phyloP scores from a whole-genome alignment of 2,329 filamentous ascomycete genomes.

The Pseudomassariella vexata region DNA sequence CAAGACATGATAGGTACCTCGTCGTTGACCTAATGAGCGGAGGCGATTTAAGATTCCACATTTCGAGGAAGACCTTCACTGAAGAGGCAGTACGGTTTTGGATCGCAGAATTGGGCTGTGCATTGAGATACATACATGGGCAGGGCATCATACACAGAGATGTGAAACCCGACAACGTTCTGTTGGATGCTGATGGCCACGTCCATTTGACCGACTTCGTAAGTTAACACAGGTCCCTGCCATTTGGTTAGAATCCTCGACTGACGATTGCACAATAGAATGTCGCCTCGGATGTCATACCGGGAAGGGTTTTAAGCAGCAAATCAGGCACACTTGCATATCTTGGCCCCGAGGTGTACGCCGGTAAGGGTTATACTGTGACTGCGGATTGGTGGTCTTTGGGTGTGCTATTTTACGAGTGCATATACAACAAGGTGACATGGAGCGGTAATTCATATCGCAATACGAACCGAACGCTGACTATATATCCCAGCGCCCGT shows the following conservation, averaged over 20 bases:
- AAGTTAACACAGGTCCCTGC: constrained; percentile 31
- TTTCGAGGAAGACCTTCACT: constrained; percentile 95
- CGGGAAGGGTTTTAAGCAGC: constrained; percentile 78
- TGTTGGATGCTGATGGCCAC: constrained; percentile 83
- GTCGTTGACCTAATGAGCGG: constrained; percentile 98
- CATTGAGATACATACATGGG: constrained; percentile 76
- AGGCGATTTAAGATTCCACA: constrained; percentile 94
- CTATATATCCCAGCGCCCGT: constrained; percentile 64
- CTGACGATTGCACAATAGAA: constrained; percentile 57
- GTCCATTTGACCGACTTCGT: constrained; percentile 98
- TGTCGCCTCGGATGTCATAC: constrained; percentile 87
- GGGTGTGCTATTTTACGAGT: constrained; percentile 97
- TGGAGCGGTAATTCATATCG: not conserved
- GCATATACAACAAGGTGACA: constrained; percentile 94
- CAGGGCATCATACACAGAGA: constrained; percentile 89
- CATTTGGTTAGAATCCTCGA: constrained; percentile 7
- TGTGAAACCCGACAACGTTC: constrained; percentile 86
- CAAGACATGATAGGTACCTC: constrained; percentile 86
- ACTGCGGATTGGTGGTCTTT: constrained; percentile 99
- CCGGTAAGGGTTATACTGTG: constrained; percentile 79
- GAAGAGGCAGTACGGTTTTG: constrained; percentile 96
- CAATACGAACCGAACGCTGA: constrained; percentile 21
- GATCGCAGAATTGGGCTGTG: constrained; percentile 92
- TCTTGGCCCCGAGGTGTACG: constrained; percentile 90
- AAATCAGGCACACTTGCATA: constrained; percentile 97